phyloP scores from a whole-genome alignment of 1,284 basidiomycete genomes.

The Rhodotorula sp. region DNA sequence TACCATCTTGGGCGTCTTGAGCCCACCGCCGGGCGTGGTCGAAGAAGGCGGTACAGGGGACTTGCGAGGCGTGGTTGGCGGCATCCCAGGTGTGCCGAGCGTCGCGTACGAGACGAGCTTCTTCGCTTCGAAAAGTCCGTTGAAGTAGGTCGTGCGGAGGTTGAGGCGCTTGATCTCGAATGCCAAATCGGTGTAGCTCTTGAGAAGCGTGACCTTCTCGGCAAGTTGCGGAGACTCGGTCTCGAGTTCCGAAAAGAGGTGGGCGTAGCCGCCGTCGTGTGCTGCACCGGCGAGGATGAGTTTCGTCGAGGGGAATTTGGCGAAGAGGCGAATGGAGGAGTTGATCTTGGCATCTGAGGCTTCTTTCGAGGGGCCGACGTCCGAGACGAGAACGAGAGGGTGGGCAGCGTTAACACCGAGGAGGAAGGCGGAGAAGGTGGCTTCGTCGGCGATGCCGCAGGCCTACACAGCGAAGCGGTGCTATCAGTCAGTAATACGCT shows the following conservation, averaged over 20 bases:
- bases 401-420: conserved; percentile 59
- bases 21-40: neutral
- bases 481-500: neutral
- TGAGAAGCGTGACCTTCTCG: conserved; percentile 29
- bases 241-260: conserved; percentile 27
- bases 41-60: neutral
- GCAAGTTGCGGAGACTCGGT: conserved; percentile 19
- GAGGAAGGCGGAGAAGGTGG: conserved; percentile 62
- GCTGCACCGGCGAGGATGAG: conserved; percentile 33
- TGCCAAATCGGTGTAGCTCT: conserved; percentile 28
- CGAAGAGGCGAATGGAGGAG: conserved; percentile 27
- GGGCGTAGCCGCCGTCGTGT: conserved; percentile 37
- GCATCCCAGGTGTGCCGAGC: neutral
- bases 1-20: conserved; percentile 9
- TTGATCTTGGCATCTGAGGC: conserved; percentile 36
- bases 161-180: conserved; percentile 38
- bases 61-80: neutral
- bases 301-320: conserved; percentile 31
- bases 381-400: conserved; percentile 29
- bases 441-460: conserved; percentile 35
- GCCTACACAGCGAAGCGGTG: neutral
- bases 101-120: conserved; percentile 20
- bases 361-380: conserved; percentile 34
- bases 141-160: conserved; percentile 22
- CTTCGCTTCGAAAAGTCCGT: conserved; percentile 30